Evolutionary conservation across 2,329 filamentous ascomycete genomes (phyloP).

Genomic region (Colletotrichum sp.): DNA sequence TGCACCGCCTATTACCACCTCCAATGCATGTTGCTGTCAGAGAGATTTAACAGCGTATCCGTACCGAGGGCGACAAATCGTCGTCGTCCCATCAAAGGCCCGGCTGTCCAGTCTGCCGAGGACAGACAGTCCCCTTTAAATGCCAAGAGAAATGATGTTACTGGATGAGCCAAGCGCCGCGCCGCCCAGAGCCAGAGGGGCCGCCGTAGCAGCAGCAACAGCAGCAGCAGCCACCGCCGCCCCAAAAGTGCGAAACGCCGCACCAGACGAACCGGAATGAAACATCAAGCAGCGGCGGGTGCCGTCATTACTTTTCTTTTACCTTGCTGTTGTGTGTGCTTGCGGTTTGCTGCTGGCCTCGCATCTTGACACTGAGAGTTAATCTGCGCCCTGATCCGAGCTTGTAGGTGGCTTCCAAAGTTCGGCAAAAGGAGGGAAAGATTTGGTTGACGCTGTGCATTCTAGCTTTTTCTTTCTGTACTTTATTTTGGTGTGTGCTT

Average conservation of each 20-base stretch:
- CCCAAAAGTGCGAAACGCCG: slow-evolving; percentile 3
- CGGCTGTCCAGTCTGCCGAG: slow-evolving; percentile 9
- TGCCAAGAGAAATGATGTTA: slow-evolving; percentile 7
- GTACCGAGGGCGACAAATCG: neutral
- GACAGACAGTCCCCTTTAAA: neutral
- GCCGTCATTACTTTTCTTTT: neutral
- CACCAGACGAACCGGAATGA: slow-evolving; percentile 17
- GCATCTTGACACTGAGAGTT: neutral
- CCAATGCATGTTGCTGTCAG: neutral
- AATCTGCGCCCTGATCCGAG: neutral
- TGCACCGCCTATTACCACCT: neutral
- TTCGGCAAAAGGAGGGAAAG: neutral
- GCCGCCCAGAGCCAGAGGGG: neutral
- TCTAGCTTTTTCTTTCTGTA: neutral
- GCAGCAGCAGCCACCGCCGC: neutral
- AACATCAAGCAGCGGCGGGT: neutral
- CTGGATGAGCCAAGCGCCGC: slow-evolving; percentile 8
- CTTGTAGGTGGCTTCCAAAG: neutral
- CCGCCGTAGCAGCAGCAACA: neutral
- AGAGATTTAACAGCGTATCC: neutral
- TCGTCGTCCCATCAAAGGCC: neutral
- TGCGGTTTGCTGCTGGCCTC: neutral
- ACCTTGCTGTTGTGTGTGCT: too few species aligned
- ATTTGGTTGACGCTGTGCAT: neutral
- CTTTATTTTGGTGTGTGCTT: neutral